Conservation (phyloP, 2,329 filamentous ascomycete species). For the Pezicula rhizophila region DNA sequence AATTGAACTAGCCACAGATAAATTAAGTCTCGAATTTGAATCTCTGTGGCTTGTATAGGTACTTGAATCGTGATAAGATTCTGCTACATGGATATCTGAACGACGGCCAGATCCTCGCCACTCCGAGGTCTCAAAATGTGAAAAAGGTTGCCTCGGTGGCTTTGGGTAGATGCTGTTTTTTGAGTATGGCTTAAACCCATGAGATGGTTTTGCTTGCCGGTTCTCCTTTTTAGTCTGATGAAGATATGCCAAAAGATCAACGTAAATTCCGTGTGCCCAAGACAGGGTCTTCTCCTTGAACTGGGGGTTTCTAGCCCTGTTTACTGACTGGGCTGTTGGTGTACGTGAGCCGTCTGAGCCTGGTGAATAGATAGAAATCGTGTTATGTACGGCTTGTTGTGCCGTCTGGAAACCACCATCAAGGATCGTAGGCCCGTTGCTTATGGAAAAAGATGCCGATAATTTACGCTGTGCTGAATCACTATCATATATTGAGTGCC, state of each 20-base stretch:
- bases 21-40: too few relatives aligned
- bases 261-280: constrained; percentile 67
- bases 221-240: constrained; percentile 51
- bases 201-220: constrained; percentile 27
- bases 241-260: constrained; percentile 61
- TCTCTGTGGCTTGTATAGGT: too few relatives aligned
- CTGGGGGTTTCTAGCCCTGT: constrained; percentile 29
- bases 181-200: constrained; percentile 31
- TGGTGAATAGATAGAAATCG: constrained; percentile 5
- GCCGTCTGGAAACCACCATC: constrained; percentile 1
- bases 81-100: too few relatives aligned
- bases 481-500: constrained; percentile 5
- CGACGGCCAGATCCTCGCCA: constrained; percentile 9
- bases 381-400: constrained; percentile 3
- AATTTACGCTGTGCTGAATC: constrained; percentile 5
- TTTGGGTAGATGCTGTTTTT: constrained; percentile 52
- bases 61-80: too few relatives aligned
- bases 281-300: constrained; percentile 65
- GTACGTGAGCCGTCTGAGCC: constrained; percentile 15
- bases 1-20: neutral
- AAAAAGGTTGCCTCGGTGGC: constrained; percentile 26
- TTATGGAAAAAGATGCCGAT: constrained; percentile 2
- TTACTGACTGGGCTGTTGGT: constrained; percentile 16
- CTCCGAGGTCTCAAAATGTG: constrained; percentile 14
- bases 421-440: neutral